These are phyloP conservation scores for Stenogyne calaminthoides DNA, from an alignment of 305 asterid genomes.

Conservation along the genomic window DNA sequence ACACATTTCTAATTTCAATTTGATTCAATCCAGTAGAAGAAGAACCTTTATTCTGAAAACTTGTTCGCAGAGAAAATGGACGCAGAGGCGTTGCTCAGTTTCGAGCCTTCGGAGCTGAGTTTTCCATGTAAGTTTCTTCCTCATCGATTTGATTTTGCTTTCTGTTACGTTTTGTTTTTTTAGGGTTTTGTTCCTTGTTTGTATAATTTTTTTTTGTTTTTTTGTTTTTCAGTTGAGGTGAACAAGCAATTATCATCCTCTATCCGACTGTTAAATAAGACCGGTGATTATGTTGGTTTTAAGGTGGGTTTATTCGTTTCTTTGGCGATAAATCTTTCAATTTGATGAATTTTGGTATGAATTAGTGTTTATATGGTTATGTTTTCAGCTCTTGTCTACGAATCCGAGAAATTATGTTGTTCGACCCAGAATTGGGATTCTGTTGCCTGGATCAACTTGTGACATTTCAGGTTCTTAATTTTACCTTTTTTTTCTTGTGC, in stretches of 20 bases:
- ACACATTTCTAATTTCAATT: not conserved
- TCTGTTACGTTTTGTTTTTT: not conserved
- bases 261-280: constrained; percentile 45
- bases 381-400: constrained; percentile 54
- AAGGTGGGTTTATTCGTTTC: constrained; percentile 41
- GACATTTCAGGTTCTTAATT: constrained; percentile 46
- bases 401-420: constrained; percentile 56
- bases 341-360: not conserved
- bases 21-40: not conserved
- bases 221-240: constrained; percentile 46
- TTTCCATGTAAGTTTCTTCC: constrained; percentile 34
- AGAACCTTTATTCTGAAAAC: not conserved
- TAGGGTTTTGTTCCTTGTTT: constrained; percentile 5
- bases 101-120: constrained; percentile 38
- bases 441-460: constrained; percentile 49
- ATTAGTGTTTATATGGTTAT: constrained; percentile 18
- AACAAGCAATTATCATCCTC: constrained; percentile 50
- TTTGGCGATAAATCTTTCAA: not conserved
- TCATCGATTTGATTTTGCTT: constrained; percentile 9
- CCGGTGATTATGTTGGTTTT: constrained; percentile 49
- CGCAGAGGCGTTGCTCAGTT: constrained; percentile 27
- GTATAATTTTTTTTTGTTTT: not conserved
- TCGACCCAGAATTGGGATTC: constrained; percentile 54
- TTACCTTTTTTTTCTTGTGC: not conserved
- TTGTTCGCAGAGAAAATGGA: constrained; percentile 23